Conservation (phyloP, 352 stramenopile species). For the Saprolegnia diclina region DNA sequence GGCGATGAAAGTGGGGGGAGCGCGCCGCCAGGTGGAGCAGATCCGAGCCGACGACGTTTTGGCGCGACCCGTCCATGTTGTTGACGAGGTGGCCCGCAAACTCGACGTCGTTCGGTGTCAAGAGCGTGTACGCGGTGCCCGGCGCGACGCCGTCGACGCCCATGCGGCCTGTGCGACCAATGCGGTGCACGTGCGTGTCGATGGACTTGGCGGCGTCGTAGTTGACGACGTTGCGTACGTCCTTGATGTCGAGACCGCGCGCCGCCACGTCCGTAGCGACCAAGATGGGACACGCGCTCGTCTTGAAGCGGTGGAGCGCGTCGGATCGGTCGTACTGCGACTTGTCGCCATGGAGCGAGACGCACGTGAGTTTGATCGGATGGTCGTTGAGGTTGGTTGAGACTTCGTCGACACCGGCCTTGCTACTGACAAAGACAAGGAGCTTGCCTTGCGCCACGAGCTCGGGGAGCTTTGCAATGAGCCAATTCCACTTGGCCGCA, state of each 20-base stretch:
- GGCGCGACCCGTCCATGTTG: conserved; percentile 76
- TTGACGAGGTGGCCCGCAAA: conserved; percentile 77
- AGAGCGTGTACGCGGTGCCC: conserved; percentile 75
- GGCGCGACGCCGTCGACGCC: conserved; percentile 67
- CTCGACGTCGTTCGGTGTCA: conserved; percentile 62
- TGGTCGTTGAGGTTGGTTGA: conserved; percentile 51
- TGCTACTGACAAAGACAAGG: conserved; percentile 83
- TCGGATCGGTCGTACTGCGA: conserved; percentile 66
- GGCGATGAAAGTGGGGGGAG: conserved; percentile 22
- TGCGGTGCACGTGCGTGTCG: conserved; percentile 87
- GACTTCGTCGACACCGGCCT: conserved; percentile 79
- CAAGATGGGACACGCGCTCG: conserved; percentile 54
- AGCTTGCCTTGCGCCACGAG: conserved; percentile 70
- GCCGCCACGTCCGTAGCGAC: conserved; percentile 86
- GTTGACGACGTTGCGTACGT: conserved; percentile 87
- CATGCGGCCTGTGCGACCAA: conserved; percentile 84
- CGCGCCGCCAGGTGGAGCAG: conserved; percentile 47
- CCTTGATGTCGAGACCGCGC: conserved; percentile 83
- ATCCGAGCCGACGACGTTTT: conserved; percentile 38
- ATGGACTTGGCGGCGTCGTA: conserved; percentile 90
- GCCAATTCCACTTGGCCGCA: conserved; percentile 82
- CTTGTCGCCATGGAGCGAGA: conserved; percentile 78
- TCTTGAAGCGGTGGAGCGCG: conserved; percentile 59
- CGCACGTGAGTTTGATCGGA: conserved; percentile 32
- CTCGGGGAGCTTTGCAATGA: conserved; percentile 50